Evolutionary conservation across 2,329 filamentous ascomycete genomes (phyloP).

Genomic region (Curvularia verruculosa): DNA sequence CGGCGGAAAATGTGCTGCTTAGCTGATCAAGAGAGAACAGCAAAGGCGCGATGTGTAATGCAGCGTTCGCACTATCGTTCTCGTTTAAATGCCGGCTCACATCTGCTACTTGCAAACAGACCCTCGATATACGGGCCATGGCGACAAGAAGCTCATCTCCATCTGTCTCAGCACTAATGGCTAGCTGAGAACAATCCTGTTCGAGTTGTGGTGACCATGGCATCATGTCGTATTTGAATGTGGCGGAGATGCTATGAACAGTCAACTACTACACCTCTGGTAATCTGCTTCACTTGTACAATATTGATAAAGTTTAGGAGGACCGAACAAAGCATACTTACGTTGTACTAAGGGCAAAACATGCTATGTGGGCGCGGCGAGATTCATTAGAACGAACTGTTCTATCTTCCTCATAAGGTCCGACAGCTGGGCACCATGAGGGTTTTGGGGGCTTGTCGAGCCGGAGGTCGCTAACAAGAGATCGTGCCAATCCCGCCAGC

Average conservation of each 20-base stretch:
- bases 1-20: conserved; percentile 10
- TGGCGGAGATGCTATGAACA: conserved; percentile 26
- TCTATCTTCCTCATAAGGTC: conserved; percentile 6
- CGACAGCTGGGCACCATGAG: conserved; percentile 14
- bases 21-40: conserved; percentile 18
- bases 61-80: conserved; percentile 10
- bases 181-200: conserved; percentile 59
- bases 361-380: conserved; percentile 56
- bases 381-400: conserved; percentile 55
- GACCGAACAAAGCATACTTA: conserved; percentile 22
- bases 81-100: conserved; percentile 26
- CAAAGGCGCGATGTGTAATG: conserved; percentile 23
- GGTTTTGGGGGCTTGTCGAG: conserved; percentile 23
- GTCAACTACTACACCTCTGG: conserved; percentile 3
- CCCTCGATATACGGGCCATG: conserved; percentile 46
- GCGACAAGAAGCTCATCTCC: conserved; percentile 59
- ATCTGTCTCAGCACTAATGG: conserved; percentile 54
- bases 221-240: conserved; percentile 53
- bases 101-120: conserved; percentile 26
- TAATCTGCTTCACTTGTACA: background rate
- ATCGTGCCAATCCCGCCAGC: conserved; percentile 20
- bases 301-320: background rate
- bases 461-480: conserved; percentile 28
- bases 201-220: conserved; percentile 66
- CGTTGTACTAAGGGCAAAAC: conserved; percentile 54